Percentiles rank a stretch among this genome's conserved stretches.
phyloP scores from a whole-genome alignment of 768 basidiomycete genomes.

The Termitomyces sp. region DNA sequence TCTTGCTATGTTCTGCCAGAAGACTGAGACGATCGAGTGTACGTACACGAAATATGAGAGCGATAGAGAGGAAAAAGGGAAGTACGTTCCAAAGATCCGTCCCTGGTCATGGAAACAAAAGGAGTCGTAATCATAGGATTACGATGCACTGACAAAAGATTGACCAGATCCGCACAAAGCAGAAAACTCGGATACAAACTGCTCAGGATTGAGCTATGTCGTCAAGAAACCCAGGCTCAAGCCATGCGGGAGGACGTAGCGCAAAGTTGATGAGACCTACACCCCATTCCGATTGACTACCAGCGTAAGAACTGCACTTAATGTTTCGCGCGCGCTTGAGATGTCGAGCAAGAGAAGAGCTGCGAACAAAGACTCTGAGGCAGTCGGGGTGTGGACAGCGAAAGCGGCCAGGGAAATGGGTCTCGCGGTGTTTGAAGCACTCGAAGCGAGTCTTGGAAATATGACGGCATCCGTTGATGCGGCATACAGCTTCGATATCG shows the following conservation, averaged over 20 bases:
- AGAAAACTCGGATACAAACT: background rate
- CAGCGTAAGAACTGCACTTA: conserved; percentile 9
- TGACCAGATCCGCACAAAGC: background rate
- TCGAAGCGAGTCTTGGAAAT: conserved; percentile 16
- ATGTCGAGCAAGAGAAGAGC: conserved; percentile 17
- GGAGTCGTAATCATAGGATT: too few relatives aligned
- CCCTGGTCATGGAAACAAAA: too few relatives aligned
- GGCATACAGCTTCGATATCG: conserved; percentile 13
- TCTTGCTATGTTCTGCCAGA: too few relatives aligned
- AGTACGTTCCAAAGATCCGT: too few relatives aligned
- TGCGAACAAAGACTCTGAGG: conserved; percentile 14
- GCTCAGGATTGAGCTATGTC: conserved; percentile 5
- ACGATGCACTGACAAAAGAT: background rate
- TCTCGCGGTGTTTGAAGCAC: conserved; percentile 19
- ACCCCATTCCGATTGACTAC: conserved; percentile 12
- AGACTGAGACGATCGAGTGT: too few relatives aligned
- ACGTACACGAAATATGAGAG: too few relatives aligned
- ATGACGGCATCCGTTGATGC: conserved; percentile 16
- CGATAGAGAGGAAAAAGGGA: too few relatives aligned
- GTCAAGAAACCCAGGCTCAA: conserved; percentile 13
- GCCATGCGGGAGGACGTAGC: conserved; percentile 12
- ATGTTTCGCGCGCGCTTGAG: conserved; percentile 12
- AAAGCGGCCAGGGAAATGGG: conserved; percentile 17
- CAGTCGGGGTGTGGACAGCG: conserved; percentile 15
- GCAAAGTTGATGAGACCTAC: conserved; percentile 12